Evolutionary conservation across 371 early-diverging fungal species (phyloP).

Genomic region (Mortierella sp.): DNA sequence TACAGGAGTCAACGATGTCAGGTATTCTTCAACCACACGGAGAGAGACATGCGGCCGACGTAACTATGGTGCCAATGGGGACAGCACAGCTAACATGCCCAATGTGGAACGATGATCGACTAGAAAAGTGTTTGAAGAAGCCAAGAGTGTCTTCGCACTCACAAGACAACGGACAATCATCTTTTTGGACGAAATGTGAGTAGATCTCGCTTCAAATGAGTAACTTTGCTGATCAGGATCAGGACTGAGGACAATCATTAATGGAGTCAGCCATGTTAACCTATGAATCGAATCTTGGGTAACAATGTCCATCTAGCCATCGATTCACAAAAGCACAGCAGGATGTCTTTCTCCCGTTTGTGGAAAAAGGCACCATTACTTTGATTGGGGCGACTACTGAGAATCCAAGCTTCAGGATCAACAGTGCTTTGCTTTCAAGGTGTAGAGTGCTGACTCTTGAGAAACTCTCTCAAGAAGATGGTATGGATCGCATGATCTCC

Average conservation of each 20-base stretch:
- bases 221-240: not conserved
- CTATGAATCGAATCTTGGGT: not conserved
- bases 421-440: conserved; percentile 82
- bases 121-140: conserved; percentile 79
- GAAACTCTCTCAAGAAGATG: conserved; percentile 65
- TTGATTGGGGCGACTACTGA: conserved; percentile 91
- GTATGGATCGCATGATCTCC: conserved; percentile 65
- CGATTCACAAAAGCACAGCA: conserved; percentile 91
- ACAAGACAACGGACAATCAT: conserved; percentile 77
- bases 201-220: not conserved
- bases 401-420: conserved; percentile 90
- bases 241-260: no score
- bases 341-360: conserved; percentile 83
- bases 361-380: conserved; percentile 83
- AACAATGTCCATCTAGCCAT: conserved; percentile 57
- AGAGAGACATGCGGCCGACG: no score
- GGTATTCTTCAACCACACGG: no score
- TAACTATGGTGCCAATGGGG: no score
- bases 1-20: conserved; percentile 76
- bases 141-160: conserved; percentile 63
- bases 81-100: no score
- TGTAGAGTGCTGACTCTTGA: conserved; percentile 82
- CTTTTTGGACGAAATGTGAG: conserved; percentile 85
- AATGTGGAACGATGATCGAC: conserved; percentile 2
- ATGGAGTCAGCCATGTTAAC: no score